Evolutionary conservation across 73 alveolate species (phyloP).

Genomic region (Stentor coeruleus): DNA sequence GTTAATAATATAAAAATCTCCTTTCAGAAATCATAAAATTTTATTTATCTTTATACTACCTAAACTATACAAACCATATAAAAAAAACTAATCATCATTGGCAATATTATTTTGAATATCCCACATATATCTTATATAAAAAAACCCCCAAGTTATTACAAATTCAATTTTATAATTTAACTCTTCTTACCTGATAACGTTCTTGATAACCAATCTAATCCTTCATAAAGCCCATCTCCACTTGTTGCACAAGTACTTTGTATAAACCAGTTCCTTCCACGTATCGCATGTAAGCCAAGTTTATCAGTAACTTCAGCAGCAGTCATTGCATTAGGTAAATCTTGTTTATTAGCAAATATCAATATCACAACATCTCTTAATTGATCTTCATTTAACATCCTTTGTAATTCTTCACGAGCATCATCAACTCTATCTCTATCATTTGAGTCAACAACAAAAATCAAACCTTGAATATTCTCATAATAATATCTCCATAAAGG

Average conservation of each 20-base stretch:
- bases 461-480: conserved; percentile 91
- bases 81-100: no score
- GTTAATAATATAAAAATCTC: no score
- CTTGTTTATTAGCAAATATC: conserved; percentile 94
- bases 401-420: conserved; percentile 87
- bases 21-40: no score
- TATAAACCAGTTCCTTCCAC: conserved; percentile 83
- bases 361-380: conserved; percentile 71
- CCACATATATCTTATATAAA: no score
- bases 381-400: conserved; percentile 73
- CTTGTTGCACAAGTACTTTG: conserved; percentile 78
- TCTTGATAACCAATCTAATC: conserved; percentile 72
- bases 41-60: no score
- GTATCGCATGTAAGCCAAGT: conserved; percentile 54
- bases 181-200: no score
- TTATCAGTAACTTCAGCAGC: conserved; percentile 66
- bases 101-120: no score
- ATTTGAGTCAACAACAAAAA: conserved; percentile 94
- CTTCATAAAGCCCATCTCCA: conserved; percentile 84
- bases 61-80: no score
- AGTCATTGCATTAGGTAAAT: conserved; percentile 67
- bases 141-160: no score
- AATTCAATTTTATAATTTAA: no score
- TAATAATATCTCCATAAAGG: conserved; percentile 89
- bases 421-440: conserved; percentile 93